Base-by-base conservation (phyloP, 805 yeast species). In the Kluyveromyces aestuarii region DNA sequence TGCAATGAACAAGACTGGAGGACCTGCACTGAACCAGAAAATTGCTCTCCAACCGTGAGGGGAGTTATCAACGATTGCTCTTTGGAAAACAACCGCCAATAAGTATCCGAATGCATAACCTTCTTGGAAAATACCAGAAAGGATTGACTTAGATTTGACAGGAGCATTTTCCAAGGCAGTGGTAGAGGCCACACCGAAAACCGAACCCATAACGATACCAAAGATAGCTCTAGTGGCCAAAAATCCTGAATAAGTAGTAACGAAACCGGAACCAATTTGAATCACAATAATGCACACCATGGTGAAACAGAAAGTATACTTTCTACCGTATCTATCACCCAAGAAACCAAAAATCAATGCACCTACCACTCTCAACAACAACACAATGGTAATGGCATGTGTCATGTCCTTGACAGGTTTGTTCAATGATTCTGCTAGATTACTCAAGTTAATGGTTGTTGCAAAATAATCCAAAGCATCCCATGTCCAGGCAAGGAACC, bases 41-140 rank as follows among this genome's bases (percentile, higher is more conserved):
- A 82, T 61, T 2, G 83, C 72, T 65, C 85, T 75, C 88, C 88
- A 82, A 0, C 72, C 68, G 49, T 77, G 71, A 1, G 68, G 55
- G 4, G 81, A 69, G 50, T 72, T 75, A 58, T 74, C 77, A 8
- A 76, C 78, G 51, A 82, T 75, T 35, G 83, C 84, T 61, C 87
- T 71, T 52, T 77, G 76, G 68, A 81, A 82, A 21, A 81, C 70
- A 45, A 81, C 85, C 6, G 81, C 87, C 50, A 82, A 60, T 25
- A 82, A 66, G 56, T 81, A 82, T 21, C 89, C 89, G 44, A 82
- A 73, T 0, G 85, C 82, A 55, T 82, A 87, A 52, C 95, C 95
- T 62, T 86, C 84, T 66, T 87, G 95, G 61, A 87, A 77, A 40
- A 85, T 63, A 44, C 87, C 87, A 36, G 82, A 75, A 44, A 82